These are phyloP conservation scores for Dentipellis sp. DNA, from an alignment of 768 basidiomycete genomes.

Conservation along the genomic window DNA sequence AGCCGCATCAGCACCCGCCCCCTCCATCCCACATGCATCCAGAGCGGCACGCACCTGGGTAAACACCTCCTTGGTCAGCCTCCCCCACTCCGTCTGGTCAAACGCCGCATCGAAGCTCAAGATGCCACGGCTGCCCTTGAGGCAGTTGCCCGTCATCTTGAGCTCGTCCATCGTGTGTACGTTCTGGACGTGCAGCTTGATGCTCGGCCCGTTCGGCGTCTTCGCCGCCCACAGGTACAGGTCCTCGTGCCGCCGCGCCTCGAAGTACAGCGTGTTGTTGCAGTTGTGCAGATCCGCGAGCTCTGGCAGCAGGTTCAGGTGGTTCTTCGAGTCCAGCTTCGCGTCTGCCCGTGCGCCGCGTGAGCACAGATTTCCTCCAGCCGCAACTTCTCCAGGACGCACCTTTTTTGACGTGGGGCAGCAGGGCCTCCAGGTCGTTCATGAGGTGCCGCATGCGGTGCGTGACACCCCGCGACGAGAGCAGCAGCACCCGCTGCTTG, in stretches of 20 bases:
- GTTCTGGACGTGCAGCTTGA: slow-evolving; percentile 97
- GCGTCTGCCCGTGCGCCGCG: slow-evolving; percentile 49
- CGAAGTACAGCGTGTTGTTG: slow-evolving; percentile 96
- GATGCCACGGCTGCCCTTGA: slow-evolving; percentile 90
- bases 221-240: slow-evolving; percentile 95
- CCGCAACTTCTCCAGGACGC: slow-evolving; percentile 12
- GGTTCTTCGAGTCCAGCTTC: slow-evolving; percentile 95
- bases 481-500: slow-evolving; percentile 90
- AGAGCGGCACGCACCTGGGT: slow-evolving; percentile 58
- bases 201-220: slow-evolving; percentile 94
- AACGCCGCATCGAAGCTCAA: slow-evolving; percentile 89
- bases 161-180: slow-evolving; percentile 99
- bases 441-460: slow-evolving; percentile 96
- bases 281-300: slow-evolving; percentile 96
- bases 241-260: slow-evolving; percentile 92
- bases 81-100: slow-evolving; percentile 82
- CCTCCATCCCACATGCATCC: not conserved
- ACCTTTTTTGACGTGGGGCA: slow-evolving; percentile 98
- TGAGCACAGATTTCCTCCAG: not conserved
- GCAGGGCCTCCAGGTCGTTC: slow-evolving; percentile 82
- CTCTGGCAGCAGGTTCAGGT: slow-evolving; percentile 87
- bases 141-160: slow-evolving; percentile 98
- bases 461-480: slow-evolving; percentile 90
- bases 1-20: not conserved
- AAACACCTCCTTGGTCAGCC: slow-evolving; percentile 85